phyloP scores from a whole-genome alignment of 2,329 filamentous ascomycete genomes.

The Microcyclosporella mali region DNA sequence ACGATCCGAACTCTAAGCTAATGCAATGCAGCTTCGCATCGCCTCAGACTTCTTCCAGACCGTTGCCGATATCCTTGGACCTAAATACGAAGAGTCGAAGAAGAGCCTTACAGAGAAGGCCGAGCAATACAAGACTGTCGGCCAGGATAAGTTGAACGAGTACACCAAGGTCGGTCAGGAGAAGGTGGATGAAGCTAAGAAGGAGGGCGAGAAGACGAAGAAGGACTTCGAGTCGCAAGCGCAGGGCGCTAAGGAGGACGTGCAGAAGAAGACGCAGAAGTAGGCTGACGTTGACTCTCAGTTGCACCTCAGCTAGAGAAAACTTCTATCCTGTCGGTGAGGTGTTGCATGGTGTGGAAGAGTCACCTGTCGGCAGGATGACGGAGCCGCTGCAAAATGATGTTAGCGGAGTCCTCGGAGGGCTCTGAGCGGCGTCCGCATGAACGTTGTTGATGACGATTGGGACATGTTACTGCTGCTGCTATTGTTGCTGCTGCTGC shows the following conservation, averaged over 20 bases:
- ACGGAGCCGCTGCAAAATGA: too few relatives aligned
- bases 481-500: too few relatives aligned
- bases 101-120: slow-evolving; percentile 29
- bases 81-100: slow-evolving; percentile 32
- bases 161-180: slow-evolving; percentile 22
- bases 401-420: too few relatives aligned
- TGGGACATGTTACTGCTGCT: too few relatives aligned
- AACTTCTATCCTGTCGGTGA: too few relatives aligned
- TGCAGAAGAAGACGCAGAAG: slow-evolving; percentile 24
- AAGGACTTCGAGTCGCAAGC: slow-evolving; percentile 25
- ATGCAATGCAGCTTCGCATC: slow-evolving; percentile 22
- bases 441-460: too few relatives aligned
- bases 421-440: too few relatives aligned
- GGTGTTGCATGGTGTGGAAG: too few relatives aligned
- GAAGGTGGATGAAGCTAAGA: slow-evolving; percentile 26
- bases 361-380: too few relatives aligned
- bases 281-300: slow-evolving; percentile 3
- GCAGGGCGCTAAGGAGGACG: slow-evolving; percentile 23
- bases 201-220: slow-evolving; percentile 23
- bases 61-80: slow-evolving; percentile 29
- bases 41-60: slow-evolving; percentile 29
- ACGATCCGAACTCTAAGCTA: too few relatives aligned
- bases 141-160: slow-evolving; percentile 24
- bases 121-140: slow-evolving; percentile 22
- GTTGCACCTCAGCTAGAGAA: too few relatives aligned